phyloP scores from a whole-genome alignment of 1,139 yeast species.

The Fermentozyma sake region DNA sequence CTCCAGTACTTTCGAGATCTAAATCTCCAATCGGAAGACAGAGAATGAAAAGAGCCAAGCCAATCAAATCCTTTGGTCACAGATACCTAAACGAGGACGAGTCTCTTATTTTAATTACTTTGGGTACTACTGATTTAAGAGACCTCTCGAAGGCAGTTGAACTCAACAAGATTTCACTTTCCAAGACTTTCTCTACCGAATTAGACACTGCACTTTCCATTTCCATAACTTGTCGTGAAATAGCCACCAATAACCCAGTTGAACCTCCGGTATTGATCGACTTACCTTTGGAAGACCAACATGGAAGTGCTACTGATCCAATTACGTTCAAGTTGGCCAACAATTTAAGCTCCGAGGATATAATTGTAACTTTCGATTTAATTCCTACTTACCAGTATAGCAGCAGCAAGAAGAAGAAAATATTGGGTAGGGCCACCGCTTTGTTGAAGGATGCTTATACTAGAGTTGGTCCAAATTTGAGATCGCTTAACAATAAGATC shows the following conservation, averaged over 20 bases:
- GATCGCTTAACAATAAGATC: slow-evolving; percentile 63
- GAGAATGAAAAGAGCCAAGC: slow-evolving; percentile 34
- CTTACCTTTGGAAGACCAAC: slow-evolving; percentile 78
- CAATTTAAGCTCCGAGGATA: slow-evolving; percentile 46
- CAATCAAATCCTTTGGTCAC: slow-evolving; percentile 85
- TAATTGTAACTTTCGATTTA: slow-evolving; percentile 74
- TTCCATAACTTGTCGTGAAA: slow-evolving; percentile 55
- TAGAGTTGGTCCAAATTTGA: slow-evolving; percentile 63
- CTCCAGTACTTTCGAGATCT: slow-evolving; percentile 19
- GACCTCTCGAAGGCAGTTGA: slow-evolving; percentile 58
- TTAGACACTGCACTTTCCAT: slow-evolving; percentile 85
- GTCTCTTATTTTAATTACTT: slow-evolving; percentile 66
- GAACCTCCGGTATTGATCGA: slow-evolving; percentile 73
- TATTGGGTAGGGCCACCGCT: slow-evolving; percentile 86
- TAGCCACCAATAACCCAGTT: slow-evolving; percentile 35
- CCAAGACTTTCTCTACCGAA: slow-evolving; percentile 75
- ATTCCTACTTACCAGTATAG: slow-evolving; percentile 79
- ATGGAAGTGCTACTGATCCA: slow-evolving; percentile 78
- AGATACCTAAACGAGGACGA: slow-evolving; percentile 62
- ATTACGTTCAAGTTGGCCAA: slow-evolving; percentile 64
- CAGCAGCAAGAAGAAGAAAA: slow-evolving; percentile 31
- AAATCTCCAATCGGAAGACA: slow-evolving; percentile 26
- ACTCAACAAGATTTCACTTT: slow-evolving; percentile 66
- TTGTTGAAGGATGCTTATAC: slow-evolving; percentile 61
- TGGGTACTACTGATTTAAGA: slow-evolving; percentile 83